phyloP scores from a whole-genome alignment of 2,329 filamentous ascomycete genomes.

The Beauveria sp. region DNA sequence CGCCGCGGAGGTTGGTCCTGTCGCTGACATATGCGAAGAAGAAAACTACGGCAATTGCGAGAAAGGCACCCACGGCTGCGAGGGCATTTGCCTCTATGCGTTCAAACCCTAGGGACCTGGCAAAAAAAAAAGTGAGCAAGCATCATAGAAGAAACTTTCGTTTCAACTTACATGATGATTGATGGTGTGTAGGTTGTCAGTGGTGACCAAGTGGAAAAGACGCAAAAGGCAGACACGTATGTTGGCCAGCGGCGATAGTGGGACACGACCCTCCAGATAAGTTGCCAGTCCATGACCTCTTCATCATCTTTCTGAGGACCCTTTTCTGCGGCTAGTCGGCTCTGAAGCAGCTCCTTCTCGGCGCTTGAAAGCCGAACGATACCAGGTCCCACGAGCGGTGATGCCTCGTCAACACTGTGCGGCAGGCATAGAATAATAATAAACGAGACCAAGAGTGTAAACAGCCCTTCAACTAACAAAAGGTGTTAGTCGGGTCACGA shows the following conservation, averaged over 20 bases:
- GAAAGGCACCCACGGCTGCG: constrained; percentile 32
- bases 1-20: constrained; percentile 34
- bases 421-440: background rate
- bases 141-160: background rate
- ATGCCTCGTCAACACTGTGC: background rate
- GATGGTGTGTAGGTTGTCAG: constrained; percentile 44
- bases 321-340: background rate
- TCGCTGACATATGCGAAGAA: constrained; percentile 42
- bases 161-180: constrained; percentile 28
- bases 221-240: constrained; percentile 40
- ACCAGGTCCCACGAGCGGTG: constrained; percentile 29
- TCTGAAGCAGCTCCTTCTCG: background rate
- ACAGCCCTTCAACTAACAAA: background rate
- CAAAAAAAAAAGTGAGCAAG: no score
- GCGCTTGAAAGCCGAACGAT: constrained; percentile 27
- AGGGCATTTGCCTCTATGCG: constrained; percentile 40
- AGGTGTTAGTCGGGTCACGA: background rate
- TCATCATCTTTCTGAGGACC: constrained; percentile 19
- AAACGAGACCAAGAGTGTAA: background rate
- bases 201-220: constrained; percentile 46
- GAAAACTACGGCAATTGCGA: constrained; percentile 40
- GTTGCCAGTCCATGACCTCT: constrained; percentile 26
- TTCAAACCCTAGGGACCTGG: constrained; percentile 31
- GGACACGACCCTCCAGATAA: constrained; percentile 36
- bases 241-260: constrained; percentile 41